These are phyloP conservation scores for Thermomyces lanuginosus DNA, from an alignment of 2,329 filamentous ascomycete species.

Conservation along the genomic window DNA sequence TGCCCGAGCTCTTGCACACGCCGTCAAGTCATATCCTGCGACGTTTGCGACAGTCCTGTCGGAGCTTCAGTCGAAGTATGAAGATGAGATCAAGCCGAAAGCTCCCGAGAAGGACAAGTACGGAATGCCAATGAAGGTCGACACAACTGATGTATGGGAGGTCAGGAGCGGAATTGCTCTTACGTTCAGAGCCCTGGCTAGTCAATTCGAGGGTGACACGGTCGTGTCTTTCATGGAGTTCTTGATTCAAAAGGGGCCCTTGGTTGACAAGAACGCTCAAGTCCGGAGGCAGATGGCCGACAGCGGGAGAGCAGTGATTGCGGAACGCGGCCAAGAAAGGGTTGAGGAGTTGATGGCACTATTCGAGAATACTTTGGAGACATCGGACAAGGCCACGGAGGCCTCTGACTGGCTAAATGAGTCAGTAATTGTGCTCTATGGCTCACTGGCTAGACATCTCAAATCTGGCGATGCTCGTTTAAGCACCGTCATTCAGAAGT, in stretches of 20 bases:
- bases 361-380: constrained; percentile 76
- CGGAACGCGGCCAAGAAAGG: constrained; percentile 61
- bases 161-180: constrained; percentile 74
- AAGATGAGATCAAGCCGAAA: constrained; percentile 63
- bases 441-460: constrained; percentile 77
- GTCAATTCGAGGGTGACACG: constrained; percentile 49
- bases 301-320: constrained; percentile 66
- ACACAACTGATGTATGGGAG: constrained; percentile 82
- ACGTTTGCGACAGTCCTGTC: constrained; percentile 47
- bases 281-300: constrained; percentile 88
- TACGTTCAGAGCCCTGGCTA: constrained; percentile 67
- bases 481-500: constrained; percentile 69
- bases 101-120: constrained; percentile 77
- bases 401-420: constrained; percentile 84
- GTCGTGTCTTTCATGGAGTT: constrained; percentile 70
- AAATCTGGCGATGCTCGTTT: constrained; percentile 72
- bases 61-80: constrained; percentile 54
- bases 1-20: constrained; percentile 63
- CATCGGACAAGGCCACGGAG: constrained; percentile 64
- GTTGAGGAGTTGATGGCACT: constrained; percentile 84
- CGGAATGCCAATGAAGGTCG: constrained; percentile 82
- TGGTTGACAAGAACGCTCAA: constrained; percentile 62
- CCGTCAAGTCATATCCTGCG: constrained; percentile 44
- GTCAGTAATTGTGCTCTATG: constrained; percentile 93
- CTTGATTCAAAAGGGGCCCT: constrained; percentile 66